Evolutionary conservation across 441 rosid species (phyloP), one percentile per base, ranked within the genome.

Genomic region (Corymbia calophylla): DNA sequence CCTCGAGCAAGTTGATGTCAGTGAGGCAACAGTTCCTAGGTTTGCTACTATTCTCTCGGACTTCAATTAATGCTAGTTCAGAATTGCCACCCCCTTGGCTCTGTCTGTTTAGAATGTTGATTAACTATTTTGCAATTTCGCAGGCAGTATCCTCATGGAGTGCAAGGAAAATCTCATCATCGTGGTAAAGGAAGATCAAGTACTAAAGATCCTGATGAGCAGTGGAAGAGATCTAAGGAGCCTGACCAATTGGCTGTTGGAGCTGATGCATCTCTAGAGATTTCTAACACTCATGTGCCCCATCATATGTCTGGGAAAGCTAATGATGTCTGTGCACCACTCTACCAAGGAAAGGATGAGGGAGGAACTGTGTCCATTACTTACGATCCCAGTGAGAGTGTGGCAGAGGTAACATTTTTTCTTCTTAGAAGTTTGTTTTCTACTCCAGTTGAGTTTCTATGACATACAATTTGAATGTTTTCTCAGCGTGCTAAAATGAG

Each of bases 101-200:
- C 9, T 6, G n/a, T 91, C 89, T 91, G 81, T 90, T 88, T 89
- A 62, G 87, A 53, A 66, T 90, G 90, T 89, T 88, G 86, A 87
- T 55, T 91, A 89, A 86, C 93, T 95, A 91, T 94, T 91, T 53
- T 89, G 48, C 77, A 90, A 89, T 87, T 91, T 81, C 55, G 56
- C 97, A 97, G 99, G 99, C 92, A 93, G 92, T 90, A 94, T 91
- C 91, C 89, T 87, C 95, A 95, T 90, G 93, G 92, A 87, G 90
- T 89, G 88, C 96, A 93, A 87, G 92, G 93, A 64, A 93, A 94
- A 93, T 90, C 92, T 88, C 97, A 94, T 92, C 92, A 93, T 90
- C 96, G 92, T 87, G 93, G 93, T 89, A 94, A 92, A 91, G 95
- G 94, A 92, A 95, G 95, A 92, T 92, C 89, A 88, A 93, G 88